Percentiles rank a stretch among this genome's conserved stretches.
phyloP scores from a whole-genome alignment of 768 basidiomycete genomes.

The Termitomyces titanicus region DNA sequence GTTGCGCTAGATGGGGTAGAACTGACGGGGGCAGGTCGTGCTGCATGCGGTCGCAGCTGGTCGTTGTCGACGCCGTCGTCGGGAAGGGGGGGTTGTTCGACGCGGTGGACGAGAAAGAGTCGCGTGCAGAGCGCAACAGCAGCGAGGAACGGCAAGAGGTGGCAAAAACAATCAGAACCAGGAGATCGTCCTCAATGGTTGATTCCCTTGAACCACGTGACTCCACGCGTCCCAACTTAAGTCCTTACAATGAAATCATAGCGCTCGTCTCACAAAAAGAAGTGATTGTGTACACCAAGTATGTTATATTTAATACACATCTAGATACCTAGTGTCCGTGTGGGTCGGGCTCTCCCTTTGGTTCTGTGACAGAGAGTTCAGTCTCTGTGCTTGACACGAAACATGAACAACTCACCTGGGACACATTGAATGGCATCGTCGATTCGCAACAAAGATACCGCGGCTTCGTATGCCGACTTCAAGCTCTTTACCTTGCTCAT shows the following conservation, averaged over 20 bases:
- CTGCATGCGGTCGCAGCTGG: slow-evolving; percentile 44
- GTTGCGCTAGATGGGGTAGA: slow-evolving; percentile 58
- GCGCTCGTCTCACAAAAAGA: neutral
- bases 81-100: neutral
- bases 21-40: slow-evolving; percentile 47
- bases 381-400: neutral
- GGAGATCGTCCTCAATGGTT: slow-evolving; percentile 16
- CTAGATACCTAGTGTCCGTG: slow-evolving; percentile 60
- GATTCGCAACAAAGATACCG: slow-evolving; percentile 90
- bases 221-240: slow-evolving; percentile 18
- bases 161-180: slow-evolving; percentile 15
- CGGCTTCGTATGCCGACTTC: slow-evolving; percentile 96
- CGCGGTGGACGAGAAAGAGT: slow-evolving; percentile 4
- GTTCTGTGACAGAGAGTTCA: slow-evolving; percentile 42
- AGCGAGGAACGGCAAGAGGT: slow-evolving; percentile 3
- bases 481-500: slow-evolving; percentile 96
- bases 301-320: slow-evolving; percentile 2
- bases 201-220: slow-evolving; percentile 19
- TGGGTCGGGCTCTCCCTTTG: slow-evolving; percentile 65
- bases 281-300: neutral
- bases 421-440: slow-evolving; percentile 94
- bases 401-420: slow-evolving; percentile 53
- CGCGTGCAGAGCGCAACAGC: slow-evolving; percentile 11
- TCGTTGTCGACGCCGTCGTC: slow-evolving; percentile 25
- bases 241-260: neutral